Percentiles rank a stretch among this genome's conserved stretches.
Evolutionary conservation across 2,329 filamentous ascomycete genomes (phyloP).

Genomic region (Herpotrichia juniperi): DNA sequence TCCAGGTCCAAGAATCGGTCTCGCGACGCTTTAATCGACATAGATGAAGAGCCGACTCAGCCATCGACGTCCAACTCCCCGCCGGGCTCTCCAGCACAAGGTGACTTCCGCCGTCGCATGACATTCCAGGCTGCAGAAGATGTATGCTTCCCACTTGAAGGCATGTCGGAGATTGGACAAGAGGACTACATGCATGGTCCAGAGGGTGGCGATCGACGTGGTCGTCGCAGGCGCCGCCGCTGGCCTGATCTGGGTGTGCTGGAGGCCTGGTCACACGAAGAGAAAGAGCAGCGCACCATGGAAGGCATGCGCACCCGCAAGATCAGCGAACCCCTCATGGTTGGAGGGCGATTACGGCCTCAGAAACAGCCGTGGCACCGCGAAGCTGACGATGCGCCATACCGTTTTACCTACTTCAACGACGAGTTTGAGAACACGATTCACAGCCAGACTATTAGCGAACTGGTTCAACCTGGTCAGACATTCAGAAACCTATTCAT

Average conservation of each 20-base stretch:
- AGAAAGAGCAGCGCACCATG: conserved; percentile 81
- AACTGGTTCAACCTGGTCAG: conserved; percentile 83
- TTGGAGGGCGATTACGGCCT: conserved; percentile 86
- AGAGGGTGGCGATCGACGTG: conserved; percentile 48
- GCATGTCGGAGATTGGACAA: conserved; percentile 79
- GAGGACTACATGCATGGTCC: conserved; percentile 68
- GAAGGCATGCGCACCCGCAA: conserved; percentile 86
- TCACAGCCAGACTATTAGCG: conserved; percentile 93
- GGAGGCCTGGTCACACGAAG: conserved; percentile 87
- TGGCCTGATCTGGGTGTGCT: conserved; percentile 88
- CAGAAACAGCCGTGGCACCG: conserved; percentile 81
- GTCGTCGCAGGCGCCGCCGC: conserved; percentile 59
- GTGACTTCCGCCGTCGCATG: conserved; percentile 42
- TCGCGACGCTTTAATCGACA: conserved; percentile 58
- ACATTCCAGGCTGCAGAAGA: conserved; percentile 75
- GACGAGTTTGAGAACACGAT: conserved; percentile 96
- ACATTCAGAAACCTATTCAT: conserved; percentile 89
- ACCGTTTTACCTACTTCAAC: conserved; percentile 98
- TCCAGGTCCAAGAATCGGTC: conserved; percentile 24
- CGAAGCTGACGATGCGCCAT: conserved; percentile 87
- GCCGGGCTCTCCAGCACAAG: conserved; percentile 27
- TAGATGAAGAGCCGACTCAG: conserved; percentile 51
- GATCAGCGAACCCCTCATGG: conserved; percentile 90
- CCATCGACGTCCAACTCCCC: conserved; percentile 14
- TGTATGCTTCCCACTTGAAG: conserved; percentile 87